Evolutionary conservation across 345 rosid species (phyloP), one percentile per base, ranked within the genome.

Genomic region (Populus ilicifolia): DNA sequence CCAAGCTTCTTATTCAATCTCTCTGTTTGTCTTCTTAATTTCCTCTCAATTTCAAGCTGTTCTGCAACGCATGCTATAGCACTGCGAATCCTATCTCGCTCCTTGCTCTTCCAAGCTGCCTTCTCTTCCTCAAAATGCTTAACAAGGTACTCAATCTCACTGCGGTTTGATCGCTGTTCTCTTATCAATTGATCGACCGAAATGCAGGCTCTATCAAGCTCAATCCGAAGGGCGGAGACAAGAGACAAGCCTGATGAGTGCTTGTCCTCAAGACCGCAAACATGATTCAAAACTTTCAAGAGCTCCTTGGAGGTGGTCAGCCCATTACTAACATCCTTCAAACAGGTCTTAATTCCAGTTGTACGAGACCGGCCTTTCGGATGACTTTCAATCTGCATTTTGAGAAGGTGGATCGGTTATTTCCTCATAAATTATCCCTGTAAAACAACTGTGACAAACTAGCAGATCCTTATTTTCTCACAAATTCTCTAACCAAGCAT

Each of bases 1-100:
- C 95, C 97, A 5, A 96, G 88, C 84, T 87, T 92, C 87, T 90
- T 91, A 88, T 92, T 96, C 81, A 96, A 74, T 79, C 94, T 89
- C 91, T 93, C 99, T 0, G 96, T 88, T 69, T 86, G 85, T 70
- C 79, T 80, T 72, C 92, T 84, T n/a, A 90, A 81, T 67, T 91
- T 93, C 83, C 83, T 93, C 90, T 93, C 98, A 2, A 83, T 79
- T 80, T 83, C 86, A 9, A 91, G 93, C 82, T 92, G 97, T 73
- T 92, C 93, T 5, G 91, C 90, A 14, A 89, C 70, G 68, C 84
- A 83, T 0, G 86, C 75, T 23, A 86, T 79, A 25, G 91, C 86
- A 30, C 71, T 73, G 38, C 79, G 91, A 70, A 89, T 82, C 69
- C 88, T 84, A 14, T 85, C 89, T 2, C 89, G 81, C 81, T 89